Evolutionary conservation across 164 flowering plant genomes (phyloP).

Genomic region (Stephania cephalantha): DNA sequence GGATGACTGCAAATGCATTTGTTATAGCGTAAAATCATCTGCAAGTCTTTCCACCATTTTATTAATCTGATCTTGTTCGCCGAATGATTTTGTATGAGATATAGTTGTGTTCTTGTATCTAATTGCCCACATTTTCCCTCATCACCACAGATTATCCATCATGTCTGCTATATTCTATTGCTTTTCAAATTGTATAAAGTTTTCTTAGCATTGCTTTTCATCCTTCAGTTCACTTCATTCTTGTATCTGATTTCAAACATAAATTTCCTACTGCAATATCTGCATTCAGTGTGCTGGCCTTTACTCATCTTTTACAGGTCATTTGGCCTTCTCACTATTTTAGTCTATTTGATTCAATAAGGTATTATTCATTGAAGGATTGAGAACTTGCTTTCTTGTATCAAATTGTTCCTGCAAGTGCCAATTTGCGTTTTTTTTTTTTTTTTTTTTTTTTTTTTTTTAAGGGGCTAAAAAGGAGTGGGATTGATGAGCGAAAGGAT

Average conservation of each 20-base stretch:
- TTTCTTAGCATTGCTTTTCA: neutral
- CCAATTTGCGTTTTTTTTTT: no score
- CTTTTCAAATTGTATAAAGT: neutral
- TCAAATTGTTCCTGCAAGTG: neutral
- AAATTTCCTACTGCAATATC: neutral
- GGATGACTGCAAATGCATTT: neutral
- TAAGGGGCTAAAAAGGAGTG: no score
- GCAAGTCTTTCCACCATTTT: neutral
- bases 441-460: no score
- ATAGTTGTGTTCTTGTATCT: neutral
- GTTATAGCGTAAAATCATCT: neutral
- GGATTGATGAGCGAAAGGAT: no score
- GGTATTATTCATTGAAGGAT: no score
- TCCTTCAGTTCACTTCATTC: neutral
- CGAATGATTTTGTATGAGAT: neutral
- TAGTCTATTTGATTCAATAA: no score
- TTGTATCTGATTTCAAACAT: neutral
- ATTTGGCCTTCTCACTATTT: no score
- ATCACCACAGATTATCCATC: neutral
- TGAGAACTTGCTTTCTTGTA: neutral
- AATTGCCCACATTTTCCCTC: neutral
- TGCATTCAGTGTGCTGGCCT: neutral
- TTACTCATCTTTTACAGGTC: no score
- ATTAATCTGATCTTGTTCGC: neutral
- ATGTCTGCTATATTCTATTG: neutral